phyloP scores from a whole-genome alignment of 1,284 basidiomycete genomes.

The Marasmius fiardii region DNA sequence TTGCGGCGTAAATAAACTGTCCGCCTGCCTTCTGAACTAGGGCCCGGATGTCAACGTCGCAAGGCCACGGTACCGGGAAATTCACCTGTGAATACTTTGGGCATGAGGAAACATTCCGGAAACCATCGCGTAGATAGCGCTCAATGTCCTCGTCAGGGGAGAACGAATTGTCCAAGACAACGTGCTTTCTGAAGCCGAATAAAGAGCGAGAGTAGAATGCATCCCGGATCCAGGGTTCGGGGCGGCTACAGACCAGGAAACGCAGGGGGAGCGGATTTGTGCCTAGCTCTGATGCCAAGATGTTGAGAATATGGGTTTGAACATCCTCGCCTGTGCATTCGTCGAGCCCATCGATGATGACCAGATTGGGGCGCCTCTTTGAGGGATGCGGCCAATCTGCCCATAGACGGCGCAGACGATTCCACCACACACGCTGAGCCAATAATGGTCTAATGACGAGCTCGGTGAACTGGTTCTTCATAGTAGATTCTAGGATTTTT shows the following conservation, averaged over 20 bases:
- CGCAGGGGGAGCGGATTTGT: conserved; percentile 17
- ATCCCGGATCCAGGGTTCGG: conserved; percentile 22
- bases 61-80: conserved; percentile 17
- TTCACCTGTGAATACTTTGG: neutral
- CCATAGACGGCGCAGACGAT: neutral
- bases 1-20: no score
- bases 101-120: neutral
- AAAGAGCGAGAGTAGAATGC: conserved; percentile 5
- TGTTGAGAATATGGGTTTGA: neutral
- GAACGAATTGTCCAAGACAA: neutral
- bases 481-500: neutral
- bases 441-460: conserved; percentile 1
- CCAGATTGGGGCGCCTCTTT: neutral
- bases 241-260: no score
- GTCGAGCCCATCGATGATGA: conserved; percentile 8
- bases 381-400: neutral
- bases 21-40: no score
- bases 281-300: neutral
- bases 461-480: conserved; percentile 3
- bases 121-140: neutral
- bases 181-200: no score
- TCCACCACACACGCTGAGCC: neutral
- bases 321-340: neutral
- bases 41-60: no score
- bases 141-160: neutral